Base-by-base conservation (phyloP, 352 stramenopile genomes). In the Saprolegnia parasitica region DNA sequence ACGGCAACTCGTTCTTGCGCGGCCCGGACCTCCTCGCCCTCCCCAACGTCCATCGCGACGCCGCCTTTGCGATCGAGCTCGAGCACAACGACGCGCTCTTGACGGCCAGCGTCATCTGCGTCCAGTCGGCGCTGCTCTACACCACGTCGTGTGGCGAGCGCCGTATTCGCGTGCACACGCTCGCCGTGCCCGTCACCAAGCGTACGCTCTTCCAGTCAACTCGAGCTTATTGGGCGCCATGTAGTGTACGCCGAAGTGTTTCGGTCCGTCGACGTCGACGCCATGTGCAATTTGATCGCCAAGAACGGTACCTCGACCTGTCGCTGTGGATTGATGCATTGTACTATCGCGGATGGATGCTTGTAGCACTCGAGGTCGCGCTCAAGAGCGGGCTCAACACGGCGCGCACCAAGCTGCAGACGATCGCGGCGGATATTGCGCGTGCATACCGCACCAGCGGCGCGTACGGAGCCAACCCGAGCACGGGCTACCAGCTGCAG, bases 1-100 rank as follows among this genome's bases (percentile, higher is more conserved):
- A 99, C 78, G 98, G 98, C 73, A 99, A 99, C 75, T 98, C 98
- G 72, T 98, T 97, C 75, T 89, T 99, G 75, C 91, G 97, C 32
- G 97, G 96, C 23, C 96, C 93, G 2, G 98, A 99, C 77, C 82
- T 99, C 0, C 77, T 99, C 66, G 95, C 97, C 18, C 78, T 99
- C 37, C 98, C 98, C 26, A 99, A 97, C 58, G 96, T 88, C 75
- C 96, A 97, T 65, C 81, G 91, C 5, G 98, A 99, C 74, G 97
- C 93, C 23, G 95, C 96, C 5, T 99, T 98, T 77, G 96, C 83
- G 1, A 89, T 99, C 70, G 97, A 99, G 77, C 90, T 99, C 63
- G 92, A 86, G 58, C 96, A 99, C 78, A 98, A 98, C 72, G 96
- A 99, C 65, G 89, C 92, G 57, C 85, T 98, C 68, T 76, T 99